These are phyloP conservation scores for Rhamnella rubrinervis DNA, from an alignment of 331 rosid genomes.

Conservation along the genomic window DNA sequence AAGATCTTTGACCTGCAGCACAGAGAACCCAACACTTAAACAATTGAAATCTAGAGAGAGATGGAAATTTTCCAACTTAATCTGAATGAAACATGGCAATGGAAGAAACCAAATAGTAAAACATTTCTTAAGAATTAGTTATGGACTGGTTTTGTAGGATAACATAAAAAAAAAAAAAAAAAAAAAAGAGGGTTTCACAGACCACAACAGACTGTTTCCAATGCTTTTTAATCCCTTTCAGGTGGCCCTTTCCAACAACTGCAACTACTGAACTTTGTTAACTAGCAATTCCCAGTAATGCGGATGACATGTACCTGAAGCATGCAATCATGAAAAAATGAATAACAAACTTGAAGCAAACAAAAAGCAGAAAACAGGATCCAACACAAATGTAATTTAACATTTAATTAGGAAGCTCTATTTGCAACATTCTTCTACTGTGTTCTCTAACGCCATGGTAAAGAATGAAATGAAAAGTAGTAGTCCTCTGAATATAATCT, in stretches of 20 bases:
- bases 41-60: neutral
- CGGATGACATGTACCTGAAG: conserved; percentile 82
- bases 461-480: neutral
- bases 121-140: too few species aligned
- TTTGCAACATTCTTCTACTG: neutral
- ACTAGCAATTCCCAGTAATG: conserved; percentile 63
- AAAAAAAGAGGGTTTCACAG: conserved; percentile 32
- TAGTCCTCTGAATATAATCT: neutral
- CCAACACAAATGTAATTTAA: neutral
- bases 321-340: neutral
- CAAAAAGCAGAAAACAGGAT: neutral
- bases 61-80: neutral
- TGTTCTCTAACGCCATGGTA: neutral
- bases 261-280: conserved; percentile 75
- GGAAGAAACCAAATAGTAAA: too few species aligned
- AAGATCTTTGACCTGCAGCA: conserved; percentile 70
- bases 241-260: conserved; percentile 92
- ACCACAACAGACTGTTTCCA: conserved; percentile 88
- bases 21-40: neutral
- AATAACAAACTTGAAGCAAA: too few species aligned
- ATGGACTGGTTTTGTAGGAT: too few species aligned
- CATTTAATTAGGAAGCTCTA: neutral
- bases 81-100: neutral
- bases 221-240: conserved; percentile 77
- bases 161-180: too few species aligned